phyloP scores from a whole-genome alignment of 139 green algal genomes.

The Coelastrella sp. region DNA sequence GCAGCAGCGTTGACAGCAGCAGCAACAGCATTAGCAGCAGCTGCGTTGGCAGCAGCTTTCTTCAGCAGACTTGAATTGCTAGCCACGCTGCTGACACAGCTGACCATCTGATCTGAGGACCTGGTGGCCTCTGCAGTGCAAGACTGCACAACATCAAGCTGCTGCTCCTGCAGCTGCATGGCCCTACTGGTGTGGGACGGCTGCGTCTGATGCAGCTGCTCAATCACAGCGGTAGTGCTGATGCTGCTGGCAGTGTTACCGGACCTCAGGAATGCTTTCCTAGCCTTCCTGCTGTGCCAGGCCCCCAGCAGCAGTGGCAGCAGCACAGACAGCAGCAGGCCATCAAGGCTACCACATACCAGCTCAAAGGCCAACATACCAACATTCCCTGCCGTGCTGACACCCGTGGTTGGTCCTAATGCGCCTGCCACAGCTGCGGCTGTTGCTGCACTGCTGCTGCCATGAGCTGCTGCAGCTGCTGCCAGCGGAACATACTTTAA shows the following conservation, averaged over 20 bases:
- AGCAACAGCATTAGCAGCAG: background rate
- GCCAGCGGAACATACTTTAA: background rate
- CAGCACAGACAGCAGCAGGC: slow-evolving; percentile 33
- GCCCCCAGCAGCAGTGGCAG: slow-evolving; percentile 11
- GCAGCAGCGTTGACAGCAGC: background rate
- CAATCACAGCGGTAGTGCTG: background rate
- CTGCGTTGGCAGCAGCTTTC: background rate
- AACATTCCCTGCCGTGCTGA: background rate
- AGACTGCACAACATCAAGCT: background rate
- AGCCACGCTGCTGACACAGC: background rate
- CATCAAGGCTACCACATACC: background rate
- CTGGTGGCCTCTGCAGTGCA: background rate
- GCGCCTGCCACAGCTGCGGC: background rate
- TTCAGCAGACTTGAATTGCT: background rate
- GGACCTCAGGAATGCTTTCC: background rate
- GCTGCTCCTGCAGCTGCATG: background rate
- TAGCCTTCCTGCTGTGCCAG: background rate
- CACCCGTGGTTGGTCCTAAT: background rate
- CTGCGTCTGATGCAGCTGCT: background rate
- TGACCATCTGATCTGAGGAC: background rate
- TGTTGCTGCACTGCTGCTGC: background rate
- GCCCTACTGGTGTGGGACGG: background rate
- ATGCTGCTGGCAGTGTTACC: background rate
- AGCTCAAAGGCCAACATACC: background rate
- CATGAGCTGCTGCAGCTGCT: background rate